Evolutionary conservation across 2,329 filamentous ascomycete genomes (phyloP), one percentile per base, ranked within the genome.

Genomic region (Epicoccum nigrum): DNA sequence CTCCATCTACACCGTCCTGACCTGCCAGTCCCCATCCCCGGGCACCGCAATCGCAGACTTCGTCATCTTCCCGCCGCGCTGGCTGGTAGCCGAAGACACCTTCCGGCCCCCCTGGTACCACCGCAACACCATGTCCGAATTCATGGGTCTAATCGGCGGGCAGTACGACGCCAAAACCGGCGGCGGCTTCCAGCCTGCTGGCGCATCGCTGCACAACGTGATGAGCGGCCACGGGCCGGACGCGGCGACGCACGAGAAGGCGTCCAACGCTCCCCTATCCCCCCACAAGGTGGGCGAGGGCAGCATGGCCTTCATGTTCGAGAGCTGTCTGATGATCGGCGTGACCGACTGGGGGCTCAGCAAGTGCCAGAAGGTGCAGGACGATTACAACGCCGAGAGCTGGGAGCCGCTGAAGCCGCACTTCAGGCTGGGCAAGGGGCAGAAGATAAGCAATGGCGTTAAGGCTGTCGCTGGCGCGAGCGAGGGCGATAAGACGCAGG

Each of bases 351-450:
- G 86, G 86, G 87, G 86, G 1, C 72, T 89, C 55, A 87, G 84
- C 71, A 83, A 83, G 55, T 93, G 86, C 67, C 74, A 80, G 64
- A 89, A 89, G 73, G 82, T 89, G 32, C 87, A 89, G 76, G 79
- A 84, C 59, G 83, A 83, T 49, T 95, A 94, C 67, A 92, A 85
- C 68, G 84, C 86, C 50, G 88, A 95, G 77, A 92, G 89, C 69
- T 96, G 91, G 91, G 85, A 77, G 61, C 71, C 74, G 12, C 56
- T 81, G 59, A 78, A 78, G 64, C 68, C 77, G 51, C 76, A 75
- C 46, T 81, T 81, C 49, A 70, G 64, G 59, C 58, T 63, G n/a
- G n/a, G n/a, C 46, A 62, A 62, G 15, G 56, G 59, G 6, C 56
- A 56, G 47, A 67, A 67, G 51, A 65, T 69, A 25, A 61, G 64